A percentile compares a stretch with the other conserved stretches of the same genome.
Evolutionary conservation across 176 grass and related monocot genomes (phyloP).

Genomic region (Metroxylon sagu): DNA sequence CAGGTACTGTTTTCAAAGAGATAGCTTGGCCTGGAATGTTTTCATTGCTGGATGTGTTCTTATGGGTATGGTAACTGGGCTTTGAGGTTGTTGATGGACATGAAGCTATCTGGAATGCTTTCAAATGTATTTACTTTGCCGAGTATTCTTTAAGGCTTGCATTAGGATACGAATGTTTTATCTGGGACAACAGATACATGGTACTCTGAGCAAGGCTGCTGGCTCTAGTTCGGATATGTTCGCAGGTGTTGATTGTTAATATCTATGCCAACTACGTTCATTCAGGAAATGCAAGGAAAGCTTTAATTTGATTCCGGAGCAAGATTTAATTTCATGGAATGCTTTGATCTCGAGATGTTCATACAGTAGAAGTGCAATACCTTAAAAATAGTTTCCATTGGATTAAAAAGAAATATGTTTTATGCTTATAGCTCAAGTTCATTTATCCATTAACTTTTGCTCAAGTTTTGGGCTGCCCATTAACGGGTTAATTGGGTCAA

Average conservation of each 20-base stretch:
- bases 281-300: conserved; percentile 47
- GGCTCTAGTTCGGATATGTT: conserved; percentile 50
- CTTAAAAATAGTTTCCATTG: too few relatives aligned
- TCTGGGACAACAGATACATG: conserved; percentile 82
- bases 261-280: conserved; percentile 49
- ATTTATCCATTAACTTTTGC: too few relatives aligned
- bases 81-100: conserved; percentile 42
- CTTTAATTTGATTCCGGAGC: conserved; percentile 48
- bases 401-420: too few relatives aligned
- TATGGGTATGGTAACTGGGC: conserved; percentile 49
- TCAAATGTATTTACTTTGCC: conserved; percentile 67
- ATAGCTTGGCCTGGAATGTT: conserved; percentile 44
- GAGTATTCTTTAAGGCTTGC: conserved; percentile 83
- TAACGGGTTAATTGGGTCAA: too few relatives aligned
- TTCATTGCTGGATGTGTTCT: conserved; percentile 72
- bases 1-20: conserved; percentile 40
- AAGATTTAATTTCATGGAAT: conserved; percentile 61
- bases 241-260: conserved; percentile 64
- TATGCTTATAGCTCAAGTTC: too few relatives aligned
- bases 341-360: conserved; percentile 69
- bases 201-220: conserved; percentile 62
- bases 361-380: conserved; percentile 32
- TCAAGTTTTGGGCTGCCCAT: too few relatives aligned
- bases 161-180: conserved; percentile 34
- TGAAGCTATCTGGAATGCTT: conserved; percentile 51